Conservation (phyloP, 2,329 filamentous ascomycete genomes). For the Penicillium sp. region DNA sequence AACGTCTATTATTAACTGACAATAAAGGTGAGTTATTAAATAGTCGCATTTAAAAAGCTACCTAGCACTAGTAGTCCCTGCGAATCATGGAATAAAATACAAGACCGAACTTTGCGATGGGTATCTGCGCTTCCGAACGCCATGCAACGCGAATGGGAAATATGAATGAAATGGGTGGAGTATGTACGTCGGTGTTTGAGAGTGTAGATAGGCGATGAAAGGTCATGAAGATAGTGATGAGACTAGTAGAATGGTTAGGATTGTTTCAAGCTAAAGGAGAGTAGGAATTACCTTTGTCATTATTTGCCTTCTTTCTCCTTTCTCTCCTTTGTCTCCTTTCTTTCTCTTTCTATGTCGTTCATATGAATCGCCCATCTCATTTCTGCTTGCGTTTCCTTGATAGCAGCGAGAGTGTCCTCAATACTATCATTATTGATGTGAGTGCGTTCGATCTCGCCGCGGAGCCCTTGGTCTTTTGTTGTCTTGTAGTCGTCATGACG, state of each 20-base stretch:
- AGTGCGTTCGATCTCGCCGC: slow-evolving; percentile 30
- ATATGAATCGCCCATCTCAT: slow-evolving; percentile 50
- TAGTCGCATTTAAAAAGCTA: too few species aligned
- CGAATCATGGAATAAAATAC: not conserved
- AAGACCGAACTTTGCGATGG: slow-evolving; percentile 14
- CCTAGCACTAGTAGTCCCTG: not conserved
- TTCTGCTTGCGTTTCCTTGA: slow-evolving; percentile 41
- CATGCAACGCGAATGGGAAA: slow-evolving; percentile 15
- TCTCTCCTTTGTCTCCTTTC: not conserved
- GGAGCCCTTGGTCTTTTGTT: slow-evolving; percentile 40
- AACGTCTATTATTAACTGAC: too few species aligned
- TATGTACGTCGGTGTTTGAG: not conserved
- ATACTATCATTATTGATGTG: slow-evolving; percentile 32
- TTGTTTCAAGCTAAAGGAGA: not conserved
- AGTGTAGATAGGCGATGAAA: not conserved
- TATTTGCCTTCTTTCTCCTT: slow-evolving; percentile 26
- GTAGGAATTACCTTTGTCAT: not conserved
- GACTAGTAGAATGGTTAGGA: not conserved
- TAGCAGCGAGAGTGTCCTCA: slow-evolving; percentile 36
- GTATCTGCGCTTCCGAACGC: slow-evolving; percentile 25
- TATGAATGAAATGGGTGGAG: slow-evolving; percentile 3
- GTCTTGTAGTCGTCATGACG: slow-evolving; percentile 43
- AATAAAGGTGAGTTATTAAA: too few species aligned
- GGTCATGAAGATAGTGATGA: not conserved
- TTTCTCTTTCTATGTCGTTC: slow-evolving; percentile 17